Percentiles rank a stretch among this genome's conserved stretches.
Conservation (phyloP, 2,329 filamentous ascomycete genomes). For the Biscogniauxia marginata region DNA sequence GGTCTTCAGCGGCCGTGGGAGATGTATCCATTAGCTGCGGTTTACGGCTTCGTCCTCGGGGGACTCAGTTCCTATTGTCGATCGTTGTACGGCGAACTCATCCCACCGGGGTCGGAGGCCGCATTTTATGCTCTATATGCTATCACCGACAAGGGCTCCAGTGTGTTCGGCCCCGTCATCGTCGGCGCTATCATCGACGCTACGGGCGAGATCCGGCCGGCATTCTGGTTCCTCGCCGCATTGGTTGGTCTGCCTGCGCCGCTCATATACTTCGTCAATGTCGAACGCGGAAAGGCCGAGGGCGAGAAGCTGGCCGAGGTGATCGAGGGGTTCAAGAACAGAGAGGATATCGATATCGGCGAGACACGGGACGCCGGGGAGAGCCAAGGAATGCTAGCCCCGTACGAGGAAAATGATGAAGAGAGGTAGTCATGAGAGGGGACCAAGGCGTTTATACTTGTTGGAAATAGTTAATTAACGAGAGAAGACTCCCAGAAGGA, state of each 20-base stretch:
- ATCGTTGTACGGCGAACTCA: slow-evolving; percentile 87
- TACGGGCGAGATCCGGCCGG: slow-evolving; percentile 76
- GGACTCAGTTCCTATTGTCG: slow-evolving; percentile 90
- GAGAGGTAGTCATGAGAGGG: slow-evolving; percentile 15
- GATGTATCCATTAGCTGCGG: slow-evolving; percentile 87
- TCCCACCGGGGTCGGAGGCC: slow-evolving; percentile 90
- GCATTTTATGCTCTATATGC: slow-evolving; percentile 97
- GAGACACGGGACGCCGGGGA: slow-evolving; percentile 27
- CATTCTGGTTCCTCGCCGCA: slow-evolving; percentile 87
- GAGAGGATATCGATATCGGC: slow-evolving; percentile 19
- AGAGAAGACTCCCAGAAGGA: too few species aligned
- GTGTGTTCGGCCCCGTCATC: slow-evolving; percentile 89
- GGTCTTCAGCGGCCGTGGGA: slow-evolving; percentile 95
- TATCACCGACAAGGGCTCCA: slow-evolving; percentile 95
- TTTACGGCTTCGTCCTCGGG: slow-evolving; percentile 94
- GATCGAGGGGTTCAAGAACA: slow-evolving; percentile 52
- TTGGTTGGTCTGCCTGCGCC: slow-evolving; percentile 84
- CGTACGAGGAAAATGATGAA: slow-evolving; percentile 35
- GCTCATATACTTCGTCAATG: slow-evolving; percentile 80
- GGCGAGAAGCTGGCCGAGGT: slow-evolving; percentile 62
- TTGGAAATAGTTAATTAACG: background rate
- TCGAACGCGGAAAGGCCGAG: slow-evolving; percentile 72
- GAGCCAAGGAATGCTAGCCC: slow-evolving; percentile 34
- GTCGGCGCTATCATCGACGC: slow-evolving; percentile 89
- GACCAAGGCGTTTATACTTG: background rate